A percentile compares a stretch with the other conserved stretches of the same genome.
phyloP scores from a whole-genome alignment of 495 filamentous ascomycete species.

The Penicillium goetzii region DNA sequence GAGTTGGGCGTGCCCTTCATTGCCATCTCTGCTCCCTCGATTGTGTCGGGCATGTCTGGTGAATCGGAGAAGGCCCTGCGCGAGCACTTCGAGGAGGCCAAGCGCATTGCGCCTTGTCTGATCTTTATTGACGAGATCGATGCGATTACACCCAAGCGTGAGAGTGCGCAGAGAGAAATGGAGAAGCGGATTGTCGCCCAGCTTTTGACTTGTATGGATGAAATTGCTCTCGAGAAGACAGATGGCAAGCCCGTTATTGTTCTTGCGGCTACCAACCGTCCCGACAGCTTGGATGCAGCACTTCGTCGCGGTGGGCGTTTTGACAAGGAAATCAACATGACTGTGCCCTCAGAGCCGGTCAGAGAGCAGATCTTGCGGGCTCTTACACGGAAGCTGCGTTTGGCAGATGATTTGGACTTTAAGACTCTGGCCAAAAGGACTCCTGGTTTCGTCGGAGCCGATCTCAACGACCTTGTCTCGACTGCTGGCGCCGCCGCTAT shows the following conservation, averaged over 20 bases:
- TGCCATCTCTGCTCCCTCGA: constrained; percentile 82
- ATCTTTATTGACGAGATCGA: constrained; percentile 98
- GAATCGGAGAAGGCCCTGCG: constrained; percentile 94
- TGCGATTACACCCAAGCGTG: constrained; percentile 90
- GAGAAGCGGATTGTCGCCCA: constrained; percentile 95
- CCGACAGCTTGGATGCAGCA: constrained; percentile 87
- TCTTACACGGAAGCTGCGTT: constrained; percentile 68
- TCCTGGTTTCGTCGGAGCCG: constrained; percentile 94
- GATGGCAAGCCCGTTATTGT: constrained; percentile 90
- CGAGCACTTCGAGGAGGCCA: constrained; percentile 88
- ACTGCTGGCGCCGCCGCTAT: constrained; percentile 70
- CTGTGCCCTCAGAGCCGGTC: constrained; percentile 85
- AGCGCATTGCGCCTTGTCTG: constrained; percentile 83
- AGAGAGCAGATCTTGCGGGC: constrained; percentile 83
- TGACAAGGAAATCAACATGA: constrained; percentile 91
- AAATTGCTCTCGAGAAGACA: constrained; percentile 78
- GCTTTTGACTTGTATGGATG: constrained; percentile 85
- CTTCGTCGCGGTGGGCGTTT: constrained; percentile 85
- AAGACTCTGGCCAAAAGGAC: constrained; percentile 82
- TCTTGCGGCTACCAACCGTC: constrained; percentile 89
- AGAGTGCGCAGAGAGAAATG: constrained; percentile 95
- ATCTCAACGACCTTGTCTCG: constrained; percentile 81
- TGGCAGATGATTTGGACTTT: constrained; percentile 77
- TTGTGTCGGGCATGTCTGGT: constrained; percentile 93
- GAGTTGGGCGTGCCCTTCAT: constrained; percentile 85